Conservation (phyloP, 495 filamentous ascomycete genomes). For the Aspergillus heteromorphus region DNA sequence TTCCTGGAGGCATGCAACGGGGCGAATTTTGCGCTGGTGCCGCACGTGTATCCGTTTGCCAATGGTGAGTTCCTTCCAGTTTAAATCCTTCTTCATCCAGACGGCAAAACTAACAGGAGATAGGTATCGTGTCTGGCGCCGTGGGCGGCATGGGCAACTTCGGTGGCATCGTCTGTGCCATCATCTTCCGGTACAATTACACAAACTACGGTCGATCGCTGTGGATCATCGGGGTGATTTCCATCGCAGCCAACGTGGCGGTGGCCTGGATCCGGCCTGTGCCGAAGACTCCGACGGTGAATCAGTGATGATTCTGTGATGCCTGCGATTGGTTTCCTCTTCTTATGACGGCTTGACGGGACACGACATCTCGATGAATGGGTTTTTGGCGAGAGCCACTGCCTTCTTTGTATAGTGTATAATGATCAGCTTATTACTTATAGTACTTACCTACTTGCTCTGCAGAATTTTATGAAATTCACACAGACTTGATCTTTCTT, state of each 20-base stretch:
- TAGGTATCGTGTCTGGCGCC: slow-evolving; percentile 67
- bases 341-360: not conserved
- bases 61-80: slow-evolving; percentile 45
- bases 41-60: slow-evolving; percentile 74
- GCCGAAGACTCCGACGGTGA: slow-evolving; percentile 33
- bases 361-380: no score
- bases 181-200: slow-evolving; percentile 76
- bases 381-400: no score
- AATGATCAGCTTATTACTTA: no score
- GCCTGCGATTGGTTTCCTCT: no score
- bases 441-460: no score
- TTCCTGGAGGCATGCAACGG: slow-evolving; percentile 85
- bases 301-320: slow-evolving; percentile 8
- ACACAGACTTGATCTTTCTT: no score
- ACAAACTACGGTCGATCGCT: slow-evolving; percentile 61
- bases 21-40: slow-evolving; percentile 77
- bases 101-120: slow-evolving; percentile 10
- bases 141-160: slow-evolving; percentile 79
- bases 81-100: not conserved
- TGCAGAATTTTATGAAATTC: no score
- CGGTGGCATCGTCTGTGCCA: slow-evolving; percentile 78
- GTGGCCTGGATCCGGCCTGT: slow-evolving; percentile 71
- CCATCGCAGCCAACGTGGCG: slow-evolving; percentile 58
- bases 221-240: slow-evolving; percentile 80
- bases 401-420: no score